These are phyloP conservation scores for Rasamsonia emersonii DNA, from an alignment of 2,329 filamentous ascomycete genomes.

Conservation along the genomic window DNA sequence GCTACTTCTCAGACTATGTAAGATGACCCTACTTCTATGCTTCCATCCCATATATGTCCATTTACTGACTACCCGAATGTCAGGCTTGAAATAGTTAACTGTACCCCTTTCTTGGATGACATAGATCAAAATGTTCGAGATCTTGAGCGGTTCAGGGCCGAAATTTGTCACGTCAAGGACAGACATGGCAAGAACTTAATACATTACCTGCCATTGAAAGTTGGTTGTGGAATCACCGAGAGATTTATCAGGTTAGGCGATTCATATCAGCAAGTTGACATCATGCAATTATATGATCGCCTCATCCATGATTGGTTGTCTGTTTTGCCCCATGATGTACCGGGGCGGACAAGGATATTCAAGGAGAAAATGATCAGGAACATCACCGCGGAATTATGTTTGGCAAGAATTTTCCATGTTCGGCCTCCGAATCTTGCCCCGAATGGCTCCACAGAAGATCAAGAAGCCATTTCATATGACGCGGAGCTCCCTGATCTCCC, in stretches of 20 bases:
- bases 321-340: slow-evolving; percentile 22
- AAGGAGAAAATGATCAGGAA: slow-evolving; percentile 31
- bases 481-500: too few relatives aligned
- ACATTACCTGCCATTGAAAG: slow-evolving; percentile 13
- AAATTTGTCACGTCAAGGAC: slow-evolving; percentile 6
- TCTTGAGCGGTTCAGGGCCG: slow-evolving; percentile 18
- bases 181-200: slow-evolving; percentile 8
- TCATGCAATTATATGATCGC: slow-evolving; percentile 25
- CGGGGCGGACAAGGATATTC: slow-evolving; percentile 26
- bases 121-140: slow-evolving; percentile 28
- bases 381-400: slow-evolving; percentile 27
- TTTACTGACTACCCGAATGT: slow-evolving; percentile 6
- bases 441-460: not conserved
- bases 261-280: slow-evolving; percentile 10
- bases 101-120: slow-evolving; percentile 21
- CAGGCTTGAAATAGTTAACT: slow-evolving; percentile 25
- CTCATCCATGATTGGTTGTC: slow-evolving; percentile 30
- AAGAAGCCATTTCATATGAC: not conserved
- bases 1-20: slow-evolving; percentile 22
- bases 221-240: not conserved
- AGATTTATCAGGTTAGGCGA: slow-evolving; percentile 5
- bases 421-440: slow-evolving; percentile 7
- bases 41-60: not conserved
- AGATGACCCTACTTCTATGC: slow-evolving; percentile 6
- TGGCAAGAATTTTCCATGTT: slow-evolving; percentile 22